Evolutionary conservation across 257 asterid genomes (phyloP).

Genomic region (Jaltomata sinuosa): DNA sequence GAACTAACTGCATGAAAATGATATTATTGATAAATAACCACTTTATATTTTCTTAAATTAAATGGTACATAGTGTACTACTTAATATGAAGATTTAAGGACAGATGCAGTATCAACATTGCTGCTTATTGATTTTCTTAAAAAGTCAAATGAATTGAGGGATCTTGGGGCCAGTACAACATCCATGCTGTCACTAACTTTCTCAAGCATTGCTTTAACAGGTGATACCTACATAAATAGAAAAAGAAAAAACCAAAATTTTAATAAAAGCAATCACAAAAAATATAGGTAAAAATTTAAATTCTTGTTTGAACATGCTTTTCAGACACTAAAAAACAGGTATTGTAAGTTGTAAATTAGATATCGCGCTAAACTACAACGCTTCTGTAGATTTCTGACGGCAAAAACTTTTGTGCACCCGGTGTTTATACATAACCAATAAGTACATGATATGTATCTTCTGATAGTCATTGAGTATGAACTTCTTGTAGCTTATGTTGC

Average conservation of each 20-base stretch:
- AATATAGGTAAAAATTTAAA: not conserved
- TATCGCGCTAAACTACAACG: not conserved
- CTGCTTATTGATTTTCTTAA: slow-evolving; percentile 17
- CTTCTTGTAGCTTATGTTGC: not conserved
- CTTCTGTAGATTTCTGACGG: not conserved
- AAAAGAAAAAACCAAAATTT: not conserved
- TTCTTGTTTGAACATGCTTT: not conserved
- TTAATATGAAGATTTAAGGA: slow-evolving; percentile 11
- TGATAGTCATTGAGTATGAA: not conserved
- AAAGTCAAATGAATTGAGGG: slow-evolving; percentile 56
- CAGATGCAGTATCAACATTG: slow-evolving; percentile 7
- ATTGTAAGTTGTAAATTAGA: not conserved
- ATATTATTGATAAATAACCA: not conserved
- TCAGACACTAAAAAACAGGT: not conserved
- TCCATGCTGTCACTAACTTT: slow-evolving; percentile 45
- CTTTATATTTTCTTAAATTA: not conserved
- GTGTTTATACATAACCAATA: not conserved
- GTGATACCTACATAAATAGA: slow-evolving; percentile 50
- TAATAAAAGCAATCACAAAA: not conserved
- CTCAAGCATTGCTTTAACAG: slow-evolving; percentile 21
- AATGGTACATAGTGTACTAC: not conserved
- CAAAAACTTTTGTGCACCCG: not conserved
- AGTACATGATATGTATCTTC: not conserved
- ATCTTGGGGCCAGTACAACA: slow-evolving; percentile 40
- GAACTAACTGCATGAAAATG: not conserved